Evolutionary conservation across 1,284 basidiomycete species (phyloP), one percentile per base, ranked within the genome.

Genomic region (Takashimella koratensis): DNA sequence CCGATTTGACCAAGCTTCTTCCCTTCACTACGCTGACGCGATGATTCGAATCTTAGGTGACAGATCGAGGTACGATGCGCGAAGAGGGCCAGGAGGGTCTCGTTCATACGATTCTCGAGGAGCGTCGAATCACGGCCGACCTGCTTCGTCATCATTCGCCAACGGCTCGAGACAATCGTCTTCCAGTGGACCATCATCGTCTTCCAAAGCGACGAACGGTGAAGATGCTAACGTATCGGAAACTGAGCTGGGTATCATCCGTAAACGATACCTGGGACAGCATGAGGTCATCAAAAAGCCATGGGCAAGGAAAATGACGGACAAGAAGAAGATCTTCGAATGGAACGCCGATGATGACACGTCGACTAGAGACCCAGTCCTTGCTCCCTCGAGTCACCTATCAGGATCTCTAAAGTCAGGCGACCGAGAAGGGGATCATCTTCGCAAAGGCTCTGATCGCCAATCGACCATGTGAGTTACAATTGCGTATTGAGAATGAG

Each of bases 291-390:
- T 86, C 76, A 93, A 93, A 81, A 94, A 94, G 77, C 86, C 89
- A 43, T 90, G 90, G 76, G 86, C 92, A 64, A 85, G 91, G 52
- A 95, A 93, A 76, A 89, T 89, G 82, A 57, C 60, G 65, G 91
- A 94, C 71, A 87, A 92, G 73, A 95, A 95, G 75, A 92, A 97
- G 71, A 87, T 94, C n/a, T 98, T 99, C 68, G 95, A 98, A 71
- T 98, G 95, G 94, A 93, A 92, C 67, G 86, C 86, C 47, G 86
- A 87, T 68, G 93, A 97, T 67, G 93, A 97, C 72, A 96, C 93
- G 13, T 85, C 86, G 65, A 79, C 83, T 16, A 36, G 16, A 16
- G 30, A 36, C 16, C 30, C 30, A 8, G 10, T 36, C 30, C 10
- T 36, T 16, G 16, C 16, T 16, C 10, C 8, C 16, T 16, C 30